Evolutionary conservation across 176 grass and related monocot species (phyloP), one percentile per base, ranked within the genome.

Genomic region (Avena insularis): DNA sequence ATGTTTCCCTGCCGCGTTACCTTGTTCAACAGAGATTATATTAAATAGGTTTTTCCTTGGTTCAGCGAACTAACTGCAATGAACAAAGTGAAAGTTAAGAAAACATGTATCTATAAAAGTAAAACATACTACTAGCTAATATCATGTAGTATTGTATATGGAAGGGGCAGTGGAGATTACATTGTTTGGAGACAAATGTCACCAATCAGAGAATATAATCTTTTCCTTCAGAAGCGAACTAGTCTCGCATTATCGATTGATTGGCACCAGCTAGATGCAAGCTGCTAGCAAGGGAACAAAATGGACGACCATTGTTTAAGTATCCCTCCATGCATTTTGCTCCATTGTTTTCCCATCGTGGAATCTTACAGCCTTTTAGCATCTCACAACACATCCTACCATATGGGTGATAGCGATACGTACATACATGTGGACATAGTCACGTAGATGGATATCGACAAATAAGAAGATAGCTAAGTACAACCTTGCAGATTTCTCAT

Each of bases 301-400:
- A 61, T 45, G 70, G 81, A 48, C 38, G 31, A 11, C 61, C 15
- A 47, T 82, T 75, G 75, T 86, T 59, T 62, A 76, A 2, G 9
- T 9, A 65, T 58, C 56, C 36, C 64, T 35, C 29, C 64, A 67
- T 77, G 53, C 57, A 55, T 75, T 73, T 49, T 61, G 25, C 2
- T 73, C 49, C 60, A 85, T 81, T 71, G 25, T 85, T 63, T 81
- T 63, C 9, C 69, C 90, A 70, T 77, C 12, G 13, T 17, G 31
- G 90, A 91, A 85, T 91, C 90, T 91, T 69, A 88, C 86, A 88
- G 90, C 90, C 82, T 91, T 88, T 80, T 85, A 71, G 85, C 89
- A 88, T 81, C 90, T 77, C 68, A 70, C 85, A 64, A 66, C 87
- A 72, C 40, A 27, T 57, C 43, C 77, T 40, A 78, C 40, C 61